Percentiles rank a stretch among this genome's conserved stretches.
phyloP scores from a whole-genome alignment of 371 early-diverging fungal genomes.

The Apophysomyces ossiformis region DNA sequence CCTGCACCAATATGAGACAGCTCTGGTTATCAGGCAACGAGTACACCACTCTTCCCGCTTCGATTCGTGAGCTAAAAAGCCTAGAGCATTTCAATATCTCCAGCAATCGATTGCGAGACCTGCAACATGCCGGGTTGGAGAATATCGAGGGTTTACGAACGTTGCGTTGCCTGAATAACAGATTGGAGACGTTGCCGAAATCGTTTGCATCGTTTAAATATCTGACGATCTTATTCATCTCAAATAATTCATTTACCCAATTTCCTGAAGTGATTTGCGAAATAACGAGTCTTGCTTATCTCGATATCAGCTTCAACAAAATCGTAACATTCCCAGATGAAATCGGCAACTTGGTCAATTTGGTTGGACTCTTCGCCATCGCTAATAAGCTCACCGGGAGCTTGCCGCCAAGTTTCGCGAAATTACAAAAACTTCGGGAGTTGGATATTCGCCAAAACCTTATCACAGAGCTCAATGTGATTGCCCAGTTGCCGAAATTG shows the following conservation, averaged over 20 bases:
- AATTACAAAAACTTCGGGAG: slow-evolving; percentile 65
- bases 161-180: slow-evolving; percentile 77
- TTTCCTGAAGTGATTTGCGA: slow-evolving; percentile 69
- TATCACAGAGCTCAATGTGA: slow-evolving; percentile 66
- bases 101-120: slow-evolving; percentile 70
- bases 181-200: slow-evolving; percentile 64
- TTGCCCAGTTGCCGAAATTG: slow-evolving; percentile 60
- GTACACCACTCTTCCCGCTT: slow-evolving; percentile 61
- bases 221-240: slow-evolving; percentile 69
- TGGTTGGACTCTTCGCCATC: slow-evolving; percentile 67
- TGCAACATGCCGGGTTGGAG: slow-evolving; percentile 64
- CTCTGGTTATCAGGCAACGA: slow-evolving; percentile 76
- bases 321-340: slow-evolving; percentile 75
- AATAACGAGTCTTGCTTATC: slow-evolving; percentile 61
- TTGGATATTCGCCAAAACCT: slow-evolving; percentile 79
- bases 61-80: slow-evolving; percentile 58
- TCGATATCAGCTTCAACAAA: slow-evolving; percentile 87
- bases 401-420: slow-evolving; percentile 64
- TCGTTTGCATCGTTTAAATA: slow-evolving; percentile 56
- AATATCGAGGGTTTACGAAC: slow-evolving; percentile 57
- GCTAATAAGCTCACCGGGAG: slow-evolving; percentile 75
- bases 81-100: slow-evolving; percentile 77
- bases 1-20: slow-evolving; percentile 65
- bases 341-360: slow-evolving; percentile 66
- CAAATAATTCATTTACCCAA: slow-evolving; percentile 72